Evolutionary conservation across 2,329 filamentous ascomycete genomes (phyloP).

Genomic region (Microsporum audouinii): DNA sequence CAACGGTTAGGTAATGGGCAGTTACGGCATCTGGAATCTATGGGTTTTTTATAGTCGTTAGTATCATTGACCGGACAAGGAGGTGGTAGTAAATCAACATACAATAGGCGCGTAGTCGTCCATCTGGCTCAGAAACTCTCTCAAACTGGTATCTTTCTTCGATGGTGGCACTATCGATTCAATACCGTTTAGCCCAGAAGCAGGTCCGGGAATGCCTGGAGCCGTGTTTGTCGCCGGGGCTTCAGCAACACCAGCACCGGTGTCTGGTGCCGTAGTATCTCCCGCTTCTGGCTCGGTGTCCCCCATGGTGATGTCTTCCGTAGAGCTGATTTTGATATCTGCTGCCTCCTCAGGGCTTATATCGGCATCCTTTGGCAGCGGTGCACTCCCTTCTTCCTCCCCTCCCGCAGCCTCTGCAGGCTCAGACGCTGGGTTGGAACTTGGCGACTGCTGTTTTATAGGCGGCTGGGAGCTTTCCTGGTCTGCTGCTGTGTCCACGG

Average conservation of each 20-base stretch:
- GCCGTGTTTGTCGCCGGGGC: constrained; percentile 8
- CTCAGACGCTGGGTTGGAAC: neutral
- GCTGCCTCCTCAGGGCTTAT: neutral
- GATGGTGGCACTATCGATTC: constrained; percentile 47
- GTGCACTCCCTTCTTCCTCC: neutral
- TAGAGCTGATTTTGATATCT: neutral
- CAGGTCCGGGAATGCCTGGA: constrained; percentile 12
- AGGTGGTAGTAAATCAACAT: constrained; percentile 29
- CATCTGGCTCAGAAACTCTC: constrained; percentile 92
- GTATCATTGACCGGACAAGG: neutral
- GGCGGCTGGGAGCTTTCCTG: neutral
- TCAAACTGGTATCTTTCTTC: constrained; percentile 82
- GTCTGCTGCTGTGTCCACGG: neutral
- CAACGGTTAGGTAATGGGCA: constrained; percentile 93
- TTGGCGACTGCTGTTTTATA: neutral
- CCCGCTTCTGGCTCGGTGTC: constrained; percentile 12
- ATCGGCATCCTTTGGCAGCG: constrained; percentile 2
- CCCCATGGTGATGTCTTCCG: constrained; percentile 14
- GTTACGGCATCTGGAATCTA: constrained; percentile 96
- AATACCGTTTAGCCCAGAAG: constrained; percentile 33
- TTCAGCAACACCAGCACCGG: constrained; percentile 9
- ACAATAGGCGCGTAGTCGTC: constrained; percentile 97
- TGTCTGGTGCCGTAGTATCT: constrained; percentile 10
- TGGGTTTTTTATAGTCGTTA: neutral
- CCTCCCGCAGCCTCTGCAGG: neutral